A percentile compares a stretch with the other conserved stretches of the same genome.
Conservation (phyloP, 2,329 filamentous ascomycete species). For the Dothideomycetes sp. region DNA sequence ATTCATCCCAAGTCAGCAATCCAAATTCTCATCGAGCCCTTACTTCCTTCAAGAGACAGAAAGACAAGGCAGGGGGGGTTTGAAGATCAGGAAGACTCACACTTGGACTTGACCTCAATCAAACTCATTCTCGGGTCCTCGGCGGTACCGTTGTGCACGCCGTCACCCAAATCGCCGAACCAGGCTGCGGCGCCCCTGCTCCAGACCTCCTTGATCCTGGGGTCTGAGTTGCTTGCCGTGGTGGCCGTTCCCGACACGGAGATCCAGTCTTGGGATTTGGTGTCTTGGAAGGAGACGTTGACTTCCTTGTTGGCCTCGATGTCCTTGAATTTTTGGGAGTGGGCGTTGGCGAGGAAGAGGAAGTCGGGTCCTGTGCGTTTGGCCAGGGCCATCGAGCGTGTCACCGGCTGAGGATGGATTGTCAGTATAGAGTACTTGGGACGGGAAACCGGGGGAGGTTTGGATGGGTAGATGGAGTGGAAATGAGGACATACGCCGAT, state of each 20-base stretch:
- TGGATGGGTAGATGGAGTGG: not conserved
- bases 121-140: slow-evolving; percentile 41
- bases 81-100: no score
- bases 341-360: slow-evolving; percentile 41
- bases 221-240: slow-evolving; percentile 35
- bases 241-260: slow-evolving; percentile 36
- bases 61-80: no score
- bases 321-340: slow-evolving; percentile 41
- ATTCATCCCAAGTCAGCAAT: not conserved
- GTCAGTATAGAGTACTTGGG: no score
- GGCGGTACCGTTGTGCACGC: slow-evolving; percentile 36
- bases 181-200: slow-evolving; percentile 33
- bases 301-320: slow-evolving; percentile 33
- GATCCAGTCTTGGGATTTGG: slow-evolving; percentile 39
- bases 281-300: slow-evolving; percentile 40
- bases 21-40: no score
- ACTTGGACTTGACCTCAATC: slow-evolving; percentile 30
- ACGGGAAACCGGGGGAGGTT: no score
- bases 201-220: slow-evolving; percentile 41
- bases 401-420: slow-evolving; percentile 26
- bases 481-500: slow-evolving; percentile 25
- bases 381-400: slow-evolving; percentile 41
- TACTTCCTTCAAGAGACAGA: no score
- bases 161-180: slow-evolving; percentile 44
- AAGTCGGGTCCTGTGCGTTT: slow-evolving; percentile 49